A percentile compares a stretch with the other conserved stretches of the same genome.
Conservation (phyloP, 768 basidiomycete genomes). For the Podaxis mareebaensis region DNA sequence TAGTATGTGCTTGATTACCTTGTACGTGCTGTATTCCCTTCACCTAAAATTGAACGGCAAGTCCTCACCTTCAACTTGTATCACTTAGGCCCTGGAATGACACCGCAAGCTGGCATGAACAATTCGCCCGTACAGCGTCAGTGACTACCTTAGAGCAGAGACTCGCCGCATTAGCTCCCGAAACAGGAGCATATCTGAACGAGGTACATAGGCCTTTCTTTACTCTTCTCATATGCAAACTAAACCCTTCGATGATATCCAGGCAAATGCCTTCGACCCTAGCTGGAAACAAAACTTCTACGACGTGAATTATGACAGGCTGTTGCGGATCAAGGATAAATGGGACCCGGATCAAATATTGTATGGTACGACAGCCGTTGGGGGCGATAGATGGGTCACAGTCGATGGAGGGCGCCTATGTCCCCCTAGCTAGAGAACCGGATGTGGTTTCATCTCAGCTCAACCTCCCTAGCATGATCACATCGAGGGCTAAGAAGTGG, state of each 20-base stretch:
- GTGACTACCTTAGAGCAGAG: slow-evolving; percentile 12
- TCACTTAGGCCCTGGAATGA: slow-evolving; percentile 16
- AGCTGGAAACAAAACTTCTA: slow-evolving; percentile 21
- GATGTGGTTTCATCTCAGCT: neutral
- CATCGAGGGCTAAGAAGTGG: neutral
- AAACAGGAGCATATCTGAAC: slow-evolving; percentile 21
- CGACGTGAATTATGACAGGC: slow-evolving; percentile 18
- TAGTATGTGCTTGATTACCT: slow-evolving; percentile 14
- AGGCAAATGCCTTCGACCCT: slow-evolving; percentile 22
- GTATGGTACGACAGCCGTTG: slow-evolving; percentile 22
- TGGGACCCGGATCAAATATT: slow-evolving; percentile 20
- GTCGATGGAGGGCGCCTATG: slow-evolving; percentile 15
- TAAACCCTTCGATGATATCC: neutral
- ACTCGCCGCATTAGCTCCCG: slow-evolving; percentile 16
- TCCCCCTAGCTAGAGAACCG: neutral
- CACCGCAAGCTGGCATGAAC: slow-evolving; percentile 18
- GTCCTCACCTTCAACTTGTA: neutral
- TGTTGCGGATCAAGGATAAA: slow-evolving; percentile 17
- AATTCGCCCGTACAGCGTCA: slow-evolving; percentile 8
- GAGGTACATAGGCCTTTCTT: slow-evolving; percentile 13
- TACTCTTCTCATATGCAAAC: too few relatives aligned
- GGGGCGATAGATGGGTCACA: slow-evolving; percentile 17
- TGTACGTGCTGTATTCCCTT: neutral
- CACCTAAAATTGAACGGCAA: neutral
- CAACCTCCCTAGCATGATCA: neutral